Conservation (phyloP, 768 basidiomycete genomes). For the Cystofilobasidium macerans region DNA sequence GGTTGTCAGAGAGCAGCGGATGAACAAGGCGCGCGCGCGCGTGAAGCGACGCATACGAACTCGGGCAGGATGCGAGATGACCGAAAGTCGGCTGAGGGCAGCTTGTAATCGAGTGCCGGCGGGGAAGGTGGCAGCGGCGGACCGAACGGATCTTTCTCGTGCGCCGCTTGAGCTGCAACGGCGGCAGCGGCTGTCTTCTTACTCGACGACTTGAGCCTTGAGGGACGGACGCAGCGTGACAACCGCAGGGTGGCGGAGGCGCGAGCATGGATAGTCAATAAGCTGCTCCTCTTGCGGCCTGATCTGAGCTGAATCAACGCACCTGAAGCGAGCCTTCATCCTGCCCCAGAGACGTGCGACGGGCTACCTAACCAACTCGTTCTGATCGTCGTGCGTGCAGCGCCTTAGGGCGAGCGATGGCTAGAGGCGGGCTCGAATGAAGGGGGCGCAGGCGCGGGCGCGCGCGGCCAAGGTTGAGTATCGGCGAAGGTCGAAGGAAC, state of each 20-base stretch:
- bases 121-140: not conserved
- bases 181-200: not conserved
- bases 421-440: too few relatives aligned
- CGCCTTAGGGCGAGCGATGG: too few relatives aligned
- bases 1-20: not conserved
- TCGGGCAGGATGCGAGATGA: conserved; percentile 17
- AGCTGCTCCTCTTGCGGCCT: too few relatives aligned
- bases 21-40: not conserved
- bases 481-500: too few relatives aligned
- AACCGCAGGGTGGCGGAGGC: not conserved
- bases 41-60: not conserved
- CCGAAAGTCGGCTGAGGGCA: conserved; percentile 2
- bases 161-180: too few relatives aligned
- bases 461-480: too few relatives aligned
- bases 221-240: not conserved
- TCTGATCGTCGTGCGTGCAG: too few relatives aligned
- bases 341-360: too few relatives aligned
- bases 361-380: not conserved
- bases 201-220: conserved; percentile 12
- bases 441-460: too few relatives aligned
- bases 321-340: conserved; percentile 8
- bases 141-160: too few relatives aligned
- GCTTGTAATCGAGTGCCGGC: not conserved
- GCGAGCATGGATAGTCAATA: not conserved
- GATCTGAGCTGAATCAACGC: not conserved